Percentiles rank a stretch among this genome's conserved stretches.
Evolutionary conservation across 805 yeast genomes (phyloP).

Genomic region (Myxozyma mucilagina): DNA sequence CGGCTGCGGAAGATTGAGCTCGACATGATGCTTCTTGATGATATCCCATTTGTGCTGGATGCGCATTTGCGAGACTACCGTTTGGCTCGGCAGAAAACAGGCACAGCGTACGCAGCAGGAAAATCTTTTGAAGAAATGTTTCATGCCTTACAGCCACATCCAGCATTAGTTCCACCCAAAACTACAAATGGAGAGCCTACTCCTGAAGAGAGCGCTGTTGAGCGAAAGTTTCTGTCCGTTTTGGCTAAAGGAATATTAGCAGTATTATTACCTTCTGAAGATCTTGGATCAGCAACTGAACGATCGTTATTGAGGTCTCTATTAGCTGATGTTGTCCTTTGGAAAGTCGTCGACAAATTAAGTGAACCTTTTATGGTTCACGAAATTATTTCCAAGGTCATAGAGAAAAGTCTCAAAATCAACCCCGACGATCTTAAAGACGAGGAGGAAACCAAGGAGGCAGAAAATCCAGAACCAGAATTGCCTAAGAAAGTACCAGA

Average conservation of each 20-base stretch:
- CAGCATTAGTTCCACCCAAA: constrained; percentile 37
- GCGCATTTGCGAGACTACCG: constrained; percentile 43
- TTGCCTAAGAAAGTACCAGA: background rate
- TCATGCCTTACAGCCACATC: constrained; percentile 42
- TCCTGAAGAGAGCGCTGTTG: background rate
- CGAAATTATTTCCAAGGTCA: constrained; percentile 44
- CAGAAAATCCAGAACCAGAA: background rate
- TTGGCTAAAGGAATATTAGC: constrained; percentile 43
- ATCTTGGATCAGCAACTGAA: constrained; percentile 45
- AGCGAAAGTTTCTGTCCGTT: constrained; percentile 42
- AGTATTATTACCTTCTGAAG: constrained; percentile 47
- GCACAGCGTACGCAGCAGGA: constrained; percentile 41
- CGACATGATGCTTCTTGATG: constrained; percentile 47
- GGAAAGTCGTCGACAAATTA: constrained; percentile 47
- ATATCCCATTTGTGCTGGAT: constrained; percentile 47
- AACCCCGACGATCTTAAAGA: background rate
- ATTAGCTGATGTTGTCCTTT: constrained; percentile 47
- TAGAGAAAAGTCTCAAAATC: constrained; percentile 25
- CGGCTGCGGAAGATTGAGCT: constrained; percentile 40
- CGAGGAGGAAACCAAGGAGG: background rate
- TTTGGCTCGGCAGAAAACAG: constrained; percentile 36
- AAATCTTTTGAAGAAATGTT: constrained; percentile 42
- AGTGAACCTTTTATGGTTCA: constrained; percentile 56
- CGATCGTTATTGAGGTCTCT: constrained; percentile 45
- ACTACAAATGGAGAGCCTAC: background rate